Percentiles rank a stretch among this genome's conserved stretches.
phyloP scores from a whole-genome alignment of 2,329 filamentous ascomycete species.

The Coleophoma crateriformis region DNA sequence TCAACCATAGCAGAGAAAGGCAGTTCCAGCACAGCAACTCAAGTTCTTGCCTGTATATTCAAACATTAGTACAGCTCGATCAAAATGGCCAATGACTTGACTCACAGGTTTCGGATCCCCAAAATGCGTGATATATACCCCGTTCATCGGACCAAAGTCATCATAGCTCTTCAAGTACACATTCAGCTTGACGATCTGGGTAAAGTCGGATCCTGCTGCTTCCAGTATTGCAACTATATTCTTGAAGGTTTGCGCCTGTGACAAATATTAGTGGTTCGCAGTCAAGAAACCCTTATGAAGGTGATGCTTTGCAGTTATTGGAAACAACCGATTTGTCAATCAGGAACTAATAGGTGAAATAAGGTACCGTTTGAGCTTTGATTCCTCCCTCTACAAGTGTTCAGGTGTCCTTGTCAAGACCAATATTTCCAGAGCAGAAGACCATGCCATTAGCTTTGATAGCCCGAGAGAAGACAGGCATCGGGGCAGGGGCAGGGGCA shows the following conservation, averaged over 20 bases:
- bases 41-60: too few species aligned
- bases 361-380: slow-evolving; percentile 52
- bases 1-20: not conserved
- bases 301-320: too few species aligned
- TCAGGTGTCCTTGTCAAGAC: slow-evolving; percentile 52
- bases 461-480: slow-evolving; percentile 30
- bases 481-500: not conserved
- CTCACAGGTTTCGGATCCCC: slow-evolving; percentile 35
- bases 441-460: slow-evolving; percentile 64
- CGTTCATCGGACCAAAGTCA: slow-evolving; percentile 71
- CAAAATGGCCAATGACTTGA: not conserved
- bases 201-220: slow-evolving; percentile 59
- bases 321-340: not conserved
- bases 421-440: slow-evolving; percentile 68
- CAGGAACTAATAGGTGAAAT: slow-evolving; percentile 1
- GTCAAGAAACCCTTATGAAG: too few species aligned
- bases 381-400: slow-evolving; percentile 59
- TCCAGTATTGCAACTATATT: slow-evolving; percentile 66
- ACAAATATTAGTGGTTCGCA: too few species aligned
- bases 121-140: slow-evolving; percentile 67
- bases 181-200: slow-evolving; percentile 65
- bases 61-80: not conserved
- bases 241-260: slow-evolving; percentile 3
- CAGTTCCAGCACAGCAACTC: not conserved
- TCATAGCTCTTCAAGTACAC: slow-evolving; percentile 71